Evolutionary conservation across 2,329 filamentous ascomycete species (phyloP).

Genomic region (Aureobasidium sp.): DNA sequence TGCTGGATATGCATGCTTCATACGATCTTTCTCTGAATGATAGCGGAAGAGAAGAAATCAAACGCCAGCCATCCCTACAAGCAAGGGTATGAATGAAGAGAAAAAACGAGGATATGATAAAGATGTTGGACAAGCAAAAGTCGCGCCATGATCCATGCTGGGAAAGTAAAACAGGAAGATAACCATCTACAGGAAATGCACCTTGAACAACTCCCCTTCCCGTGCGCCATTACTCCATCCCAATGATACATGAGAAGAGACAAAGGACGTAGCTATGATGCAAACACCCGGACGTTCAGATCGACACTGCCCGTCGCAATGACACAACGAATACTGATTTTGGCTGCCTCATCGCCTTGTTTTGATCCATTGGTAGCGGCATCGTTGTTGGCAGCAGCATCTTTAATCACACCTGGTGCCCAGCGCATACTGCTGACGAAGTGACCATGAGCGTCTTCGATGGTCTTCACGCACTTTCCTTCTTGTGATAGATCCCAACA

Average conservation of each 20-base stretch:
- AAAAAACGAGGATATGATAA: not conserved
- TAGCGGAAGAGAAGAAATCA: not conserved
- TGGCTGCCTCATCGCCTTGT: slow-evolving; percentile 40
- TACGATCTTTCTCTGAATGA: not conserved
- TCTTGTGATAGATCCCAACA: slow-evolving; percentile 94
- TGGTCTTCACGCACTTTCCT: slow-evolving; percentile 77
- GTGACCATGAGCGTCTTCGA: slow-evolving; percentile 70
- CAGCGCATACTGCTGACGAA: slow-evolving; percentile 84
- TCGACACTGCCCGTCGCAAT: slow-evolving; percentile 85
- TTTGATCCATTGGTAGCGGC: slow-evolving; percentile 14
- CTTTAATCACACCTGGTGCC: slow-evolving; percentile 69
- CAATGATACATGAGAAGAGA: not conserved
- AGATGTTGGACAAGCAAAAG: not conserved
- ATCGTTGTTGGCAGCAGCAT: slow-evolving; percentile 37
- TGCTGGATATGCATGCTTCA: not conserved
- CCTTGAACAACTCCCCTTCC: not conserved
- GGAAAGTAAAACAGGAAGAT: not conserved
- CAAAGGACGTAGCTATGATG: slow-evolving; percentile 35
- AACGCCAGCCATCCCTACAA: not conserved
- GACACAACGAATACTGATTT: slow-evolving; percentile 68
- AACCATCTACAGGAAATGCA: not conserved
- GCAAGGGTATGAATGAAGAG: slow-evolving; percentile 1
- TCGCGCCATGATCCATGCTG: slow-evolving; percentile 7
- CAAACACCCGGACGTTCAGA: slow-evolving; percentile 71
- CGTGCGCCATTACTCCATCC: not conserved